These are phyloP conservation scores for Boletus sp. DNA, from an alignment of 1,284 basidiomycete genomes.

Conservation along the genomic window DNA sequence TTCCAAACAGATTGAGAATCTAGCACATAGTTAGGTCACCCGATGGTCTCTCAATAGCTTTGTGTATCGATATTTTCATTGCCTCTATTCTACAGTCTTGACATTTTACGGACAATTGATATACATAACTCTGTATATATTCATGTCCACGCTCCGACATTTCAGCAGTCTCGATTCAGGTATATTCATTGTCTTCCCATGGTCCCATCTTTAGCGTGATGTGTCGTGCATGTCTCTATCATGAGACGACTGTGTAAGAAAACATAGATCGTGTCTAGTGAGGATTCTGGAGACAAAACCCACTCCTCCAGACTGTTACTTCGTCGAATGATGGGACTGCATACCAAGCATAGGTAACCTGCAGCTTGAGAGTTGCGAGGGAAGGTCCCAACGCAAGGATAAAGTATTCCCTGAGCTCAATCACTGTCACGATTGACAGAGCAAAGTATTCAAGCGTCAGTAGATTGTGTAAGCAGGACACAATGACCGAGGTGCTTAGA, in stretches of 20 bases:
- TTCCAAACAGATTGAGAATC: conserved; percentile 44
- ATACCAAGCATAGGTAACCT: conserved; percentile 36
- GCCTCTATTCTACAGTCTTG: not conserved
- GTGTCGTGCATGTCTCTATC: conserved; percentile 19
- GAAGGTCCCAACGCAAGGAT: conserved; percentile 31
- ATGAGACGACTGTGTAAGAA: conserved; percentile 30
- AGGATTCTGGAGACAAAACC: conserved; percentile 12
- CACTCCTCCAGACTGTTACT: conserved; percentile 26
- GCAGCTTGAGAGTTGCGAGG: conserved; percentile 35
- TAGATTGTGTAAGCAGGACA: conserved; percentile 30
- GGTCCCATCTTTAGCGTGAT: conserved; percentile 25
- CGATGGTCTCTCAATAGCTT: conserved; percentile 8
- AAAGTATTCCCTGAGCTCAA: conserved; percentile 37
- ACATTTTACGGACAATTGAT: conserved; percentile 4
- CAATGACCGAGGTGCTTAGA: conserved; percentile 32
- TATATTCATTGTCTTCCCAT: conserved; percentile 14
- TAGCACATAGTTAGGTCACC: conserved; percentile 14
- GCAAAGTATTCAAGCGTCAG: conserved; percentile 37
- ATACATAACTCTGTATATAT: no score
- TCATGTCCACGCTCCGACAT: not conserved
- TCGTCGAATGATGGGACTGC: conserved; percentile 30
- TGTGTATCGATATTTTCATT: conserved; percentile 3
- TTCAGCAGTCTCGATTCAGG: conserved; percentile 2
- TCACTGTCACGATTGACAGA: conserved; percentile 36
- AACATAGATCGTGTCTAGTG: conserved; percentile 18